phyloP scores from a whole-genome alignment of 2,329 filamentous ascomycete genomes.

The Cercospora sp. region DNA sequence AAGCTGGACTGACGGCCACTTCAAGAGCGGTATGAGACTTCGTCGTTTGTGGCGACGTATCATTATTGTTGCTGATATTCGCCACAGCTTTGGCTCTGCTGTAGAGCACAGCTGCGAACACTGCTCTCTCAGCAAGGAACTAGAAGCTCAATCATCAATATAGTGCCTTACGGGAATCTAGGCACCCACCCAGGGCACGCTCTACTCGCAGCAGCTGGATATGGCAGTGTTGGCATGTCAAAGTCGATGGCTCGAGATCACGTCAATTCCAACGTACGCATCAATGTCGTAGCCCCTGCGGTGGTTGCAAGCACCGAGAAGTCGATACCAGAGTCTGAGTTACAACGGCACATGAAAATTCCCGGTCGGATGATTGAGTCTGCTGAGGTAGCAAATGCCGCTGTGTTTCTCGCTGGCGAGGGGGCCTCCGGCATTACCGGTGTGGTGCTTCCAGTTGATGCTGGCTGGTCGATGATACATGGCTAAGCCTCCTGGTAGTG shows the following conservation, averaged over 20 bases:
- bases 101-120: background rate
- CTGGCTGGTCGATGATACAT: background rate
- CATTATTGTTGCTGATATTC: background rate
- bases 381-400: background rate
- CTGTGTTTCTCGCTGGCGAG: background rate
- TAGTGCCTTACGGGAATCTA: background rate
- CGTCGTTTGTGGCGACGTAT: background rate
- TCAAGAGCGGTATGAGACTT: background rate
- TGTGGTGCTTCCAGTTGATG: background rate
- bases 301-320: background rate
- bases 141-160: background rate
- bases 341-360: background rate
- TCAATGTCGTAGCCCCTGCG: background rate
- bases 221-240: background rate
- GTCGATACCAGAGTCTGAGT: background rate
- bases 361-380: background rate
- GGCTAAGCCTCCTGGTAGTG: background rate
- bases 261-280: background rate
- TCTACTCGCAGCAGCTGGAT: background rate
- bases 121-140: background rate
- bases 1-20: background rate
- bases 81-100: background rate
- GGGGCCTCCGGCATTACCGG: background rate
- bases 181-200: background rate
- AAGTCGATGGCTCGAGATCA: background rate